A percentile compares a stretch with the other conserved stretches of the same genome.
phyloP scores from a whole-genome alignment of 768 basidiomycete genomes.

The Sistotremastrum suecicum region DNA sequence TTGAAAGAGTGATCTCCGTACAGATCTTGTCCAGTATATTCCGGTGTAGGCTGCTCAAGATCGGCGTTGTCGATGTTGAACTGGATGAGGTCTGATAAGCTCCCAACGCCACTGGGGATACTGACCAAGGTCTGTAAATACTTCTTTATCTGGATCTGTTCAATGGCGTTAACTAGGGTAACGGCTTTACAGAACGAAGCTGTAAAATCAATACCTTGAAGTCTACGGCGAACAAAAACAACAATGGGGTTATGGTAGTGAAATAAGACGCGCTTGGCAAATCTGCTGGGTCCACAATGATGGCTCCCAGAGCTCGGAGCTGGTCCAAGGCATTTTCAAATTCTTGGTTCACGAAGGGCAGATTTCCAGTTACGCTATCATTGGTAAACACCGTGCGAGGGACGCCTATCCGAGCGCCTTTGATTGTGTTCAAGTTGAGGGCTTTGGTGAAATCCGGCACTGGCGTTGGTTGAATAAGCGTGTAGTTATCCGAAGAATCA shows the following conservation, averaged over 20 bases:
- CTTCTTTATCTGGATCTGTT: conserved; percentile 4
- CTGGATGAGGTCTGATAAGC: too few species aligned
- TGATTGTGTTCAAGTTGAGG: conserved; percentile 3
- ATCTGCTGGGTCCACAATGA: conserved; percentile 8
- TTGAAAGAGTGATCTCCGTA: too few species aligned
- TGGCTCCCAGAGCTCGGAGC: conserved; percentile 5
- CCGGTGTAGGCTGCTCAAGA: conserved; percentile 5
- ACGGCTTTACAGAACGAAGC: not conserved
- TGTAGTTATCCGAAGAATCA: conserved; percentile 7
- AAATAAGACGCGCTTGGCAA: conserved; percentile 5
- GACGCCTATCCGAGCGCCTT: conserved; percentile 8
- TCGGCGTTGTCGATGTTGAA: too few species aligned
- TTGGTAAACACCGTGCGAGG: conserved; percentile 5
- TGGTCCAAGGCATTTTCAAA: conserved; percentile 3
- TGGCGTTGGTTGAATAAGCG: conserved; percentile 3
- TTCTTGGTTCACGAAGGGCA: conserved; percentile 4
- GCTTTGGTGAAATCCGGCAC: conserved; percentile 8
- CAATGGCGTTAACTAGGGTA: too few species aligned
- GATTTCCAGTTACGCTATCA: conserved; percentile 3
- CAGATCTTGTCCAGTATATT: conserved; percentile 2
- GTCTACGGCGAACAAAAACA: conserved; percentile 4
- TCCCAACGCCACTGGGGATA: conserved; percentile 4
- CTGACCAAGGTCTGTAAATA: conserved; percentile 4
- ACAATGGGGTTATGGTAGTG: conserved; percentile 3
- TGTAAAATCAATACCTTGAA: conserved; percentile 1